Percentiles rank a stretch among this genome's conserved stretches.
phyloP scores from a whole-genome alignment of 768 basidiomycete genomes.

The Stropharia rugosoannulata region DNA sequence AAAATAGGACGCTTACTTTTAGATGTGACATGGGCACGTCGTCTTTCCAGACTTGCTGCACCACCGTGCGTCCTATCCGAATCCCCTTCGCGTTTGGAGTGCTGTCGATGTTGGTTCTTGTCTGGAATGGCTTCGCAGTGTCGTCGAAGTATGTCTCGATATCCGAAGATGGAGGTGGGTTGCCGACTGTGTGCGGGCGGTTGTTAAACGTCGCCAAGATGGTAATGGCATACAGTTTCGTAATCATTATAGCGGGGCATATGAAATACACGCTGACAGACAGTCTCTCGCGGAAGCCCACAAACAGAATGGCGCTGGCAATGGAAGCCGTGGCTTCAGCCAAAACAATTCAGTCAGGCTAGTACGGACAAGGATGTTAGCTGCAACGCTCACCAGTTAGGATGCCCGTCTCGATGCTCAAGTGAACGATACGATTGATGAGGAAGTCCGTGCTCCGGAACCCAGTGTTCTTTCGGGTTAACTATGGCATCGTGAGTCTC shows the following conservation, averaged over 20 bases:
- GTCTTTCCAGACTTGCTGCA: conserved; percentile 25
- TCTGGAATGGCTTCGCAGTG: conserved; percentile 12
- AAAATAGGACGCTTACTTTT: conserved; percentile 6
- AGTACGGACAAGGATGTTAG: not conserved
- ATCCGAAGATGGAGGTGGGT: conserved; percentile 18
- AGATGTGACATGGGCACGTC: conserved; percentile 18
- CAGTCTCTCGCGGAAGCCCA: conserved; percentile 23
- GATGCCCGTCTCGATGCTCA: conserved; percentile 35
- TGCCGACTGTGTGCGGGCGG: conserved; percentile 24
- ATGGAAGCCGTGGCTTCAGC: conserved; percentile 28
- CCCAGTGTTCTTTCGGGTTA: conserved; percentile 22
- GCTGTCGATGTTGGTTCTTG: conserved; percentile 6
- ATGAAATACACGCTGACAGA: conserved; percentile 28
- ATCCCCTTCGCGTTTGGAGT: conserved; percentile 13
- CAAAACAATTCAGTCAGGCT: not conserved
- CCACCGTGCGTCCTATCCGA: conserved; percentile 23
- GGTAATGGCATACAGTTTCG: conserved; percentile 34
- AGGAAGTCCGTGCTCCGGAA: conserved; percentile 23
- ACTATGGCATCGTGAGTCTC: conserved; percentile 3
- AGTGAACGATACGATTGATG: conserved; percentile 28
- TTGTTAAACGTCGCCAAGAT: conserved; percentile 33
- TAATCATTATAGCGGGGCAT: conserved; percentile 31
- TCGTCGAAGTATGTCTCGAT: conserved; percentile 19
- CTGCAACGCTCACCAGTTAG: conserved; percentile 22
- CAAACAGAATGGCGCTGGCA: conserved; percentile 26